Conservation (phyloP, 2,329 filamentous ascomycete species). For the Fusarium oxysporum region DNA sequence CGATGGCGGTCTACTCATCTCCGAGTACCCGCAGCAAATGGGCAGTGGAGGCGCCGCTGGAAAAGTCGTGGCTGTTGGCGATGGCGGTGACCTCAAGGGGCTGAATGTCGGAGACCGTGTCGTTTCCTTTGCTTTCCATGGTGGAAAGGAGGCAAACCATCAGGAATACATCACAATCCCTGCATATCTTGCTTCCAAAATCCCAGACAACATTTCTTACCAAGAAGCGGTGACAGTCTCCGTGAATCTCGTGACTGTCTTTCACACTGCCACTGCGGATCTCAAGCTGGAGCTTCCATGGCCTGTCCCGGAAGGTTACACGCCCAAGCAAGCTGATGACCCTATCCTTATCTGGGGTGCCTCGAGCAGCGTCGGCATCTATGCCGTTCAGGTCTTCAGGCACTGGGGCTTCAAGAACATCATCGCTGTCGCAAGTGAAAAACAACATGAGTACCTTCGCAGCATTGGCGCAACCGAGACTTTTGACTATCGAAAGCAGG, state of each 20-base stretch:
- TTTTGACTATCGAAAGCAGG: conserved; percentile 60
- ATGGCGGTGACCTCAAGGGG: conserved; percentile 51
- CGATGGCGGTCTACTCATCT: conserved; percentile 67
- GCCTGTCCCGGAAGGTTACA: conserved; percentile 61
- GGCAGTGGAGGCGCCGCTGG: conserved; percentile 65
- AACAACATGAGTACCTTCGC: conserved; percentile 58
- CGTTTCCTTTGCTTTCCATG: conserved; percentile 64
- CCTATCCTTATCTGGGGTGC: conserved; percentile 65
- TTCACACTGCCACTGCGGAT: conserved; percentile 64
- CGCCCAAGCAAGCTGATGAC: conserved; percentile 50
- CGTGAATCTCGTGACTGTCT: conserved; percentile 69
- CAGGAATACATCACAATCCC: conserved; percentile 67
- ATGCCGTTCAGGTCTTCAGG: conserved; percentile 61
- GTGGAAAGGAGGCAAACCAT: conserved; percentile 60
- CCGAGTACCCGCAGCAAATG: conserved; percentile 60
- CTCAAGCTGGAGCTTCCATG: conserved; percentile 66
- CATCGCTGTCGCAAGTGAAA: conserved; percentile 59
- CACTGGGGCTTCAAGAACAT: conserved; percentile 65
- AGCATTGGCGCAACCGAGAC: conserved; percentile 57
- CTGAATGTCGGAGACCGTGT: conserved; percentile 67
- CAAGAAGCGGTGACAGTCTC: conserved; percentile 65
- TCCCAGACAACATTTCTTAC: conserved; percentile 56
- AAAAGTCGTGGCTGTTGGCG: conserved; percentile 63
- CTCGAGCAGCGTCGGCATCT: conserved; percentile 63
- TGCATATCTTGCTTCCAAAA: conserved; percentile 60